Evolutionary conservation across 345 rosid species (phyloP).

Genomic region (Dipteronia sinensis): DNA sequence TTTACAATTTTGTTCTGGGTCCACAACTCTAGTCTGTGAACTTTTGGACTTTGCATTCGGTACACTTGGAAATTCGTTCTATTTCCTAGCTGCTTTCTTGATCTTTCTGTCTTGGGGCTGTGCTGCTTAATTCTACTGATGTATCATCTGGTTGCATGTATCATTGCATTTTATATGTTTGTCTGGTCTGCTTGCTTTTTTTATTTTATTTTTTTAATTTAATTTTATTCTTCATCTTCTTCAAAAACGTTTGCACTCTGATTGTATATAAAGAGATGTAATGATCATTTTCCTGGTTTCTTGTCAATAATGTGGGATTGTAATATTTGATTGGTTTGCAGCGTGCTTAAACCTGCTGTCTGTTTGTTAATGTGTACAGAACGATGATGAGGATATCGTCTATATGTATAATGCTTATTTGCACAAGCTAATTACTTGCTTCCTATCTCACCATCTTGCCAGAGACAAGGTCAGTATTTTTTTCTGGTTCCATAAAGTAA

Average conservation of each 20-base stretch:
- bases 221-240: neutral
- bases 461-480: slow-evolving; percentile 77
- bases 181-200: slow-evolving; percentile 6
- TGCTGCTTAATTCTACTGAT: neutral
- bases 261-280: neutral
- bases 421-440: slow-evolving; percentile 87
- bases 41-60: slow-evolving; percentile 11
- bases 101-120: neutral
- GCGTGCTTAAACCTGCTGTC: slow-evolving; percentile 17
- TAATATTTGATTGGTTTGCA: slow-evolving; percentile 19
- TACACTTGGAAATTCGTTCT: neutral
- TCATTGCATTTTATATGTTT: neutral
- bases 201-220: too few relatives aligned
- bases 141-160: neutral
- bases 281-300: neutral
- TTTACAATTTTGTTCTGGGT: neutral
- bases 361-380: slow-evolving; percentile 47
- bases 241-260: neutral
- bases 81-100: neutral
- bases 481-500: slow-evolving; percentile 14
- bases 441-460: slow-evolving; percentile 84
- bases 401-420: slow-evolving; percentile 91
- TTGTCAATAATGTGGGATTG: slow-evolving; percentile 1
- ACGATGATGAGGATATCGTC: slow-evolving; percentile 90
- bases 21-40: neutral